These are phyloP conservation scores for Echites panduratus DNA, from an alignment of 257 asterid species.

Conservation along the genomic window DNA sequence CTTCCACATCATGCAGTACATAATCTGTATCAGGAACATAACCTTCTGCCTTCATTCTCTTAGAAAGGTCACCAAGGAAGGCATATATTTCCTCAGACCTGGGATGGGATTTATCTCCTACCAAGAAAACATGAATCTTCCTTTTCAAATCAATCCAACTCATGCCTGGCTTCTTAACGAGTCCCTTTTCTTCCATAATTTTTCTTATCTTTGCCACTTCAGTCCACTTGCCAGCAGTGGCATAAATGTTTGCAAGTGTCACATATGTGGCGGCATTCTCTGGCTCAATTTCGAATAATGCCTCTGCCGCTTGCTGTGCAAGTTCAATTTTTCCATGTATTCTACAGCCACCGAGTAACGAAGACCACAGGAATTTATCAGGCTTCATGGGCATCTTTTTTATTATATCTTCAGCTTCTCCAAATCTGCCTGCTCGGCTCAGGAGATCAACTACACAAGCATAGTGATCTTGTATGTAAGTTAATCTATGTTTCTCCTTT, in stretches of 20 bases:
- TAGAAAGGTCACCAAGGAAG: conserved; percentile 7
- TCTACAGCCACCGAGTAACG: conserved; percentile 14
- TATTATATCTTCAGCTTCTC: conserved; percentile 6
- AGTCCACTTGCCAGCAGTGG: conserved; percentile 9
- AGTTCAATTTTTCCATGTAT: conserved; percentile 10
- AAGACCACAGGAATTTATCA: conserved; percentile 13
- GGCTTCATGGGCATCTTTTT: conserved; percentile 12
- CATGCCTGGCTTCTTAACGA: conserved; percentile 15
- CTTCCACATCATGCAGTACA: conserved; percentile 14
- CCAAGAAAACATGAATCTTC: conserved; percentile 8
- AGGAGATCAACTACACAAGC: conserved; percentile 10
- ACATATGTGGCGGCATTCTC: conserved; percentile 13
- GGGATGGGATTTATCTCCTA: conserved; percentile 11
- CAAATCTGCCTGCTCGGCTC: conserved; percentile 13
- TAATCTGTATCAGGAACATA: conserved; percentile 6
- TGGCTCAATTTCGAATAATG: conserved; percentile 9
- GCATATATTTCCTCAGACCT: not conserved
- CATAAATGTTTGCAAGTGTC: conserved; percentile 14
- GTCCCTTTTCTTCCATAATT: conserved; percentile 3
- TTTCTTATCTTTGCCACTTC: conserved; percentile 11
- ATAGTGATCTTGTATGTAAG: conserved; percentile 7
- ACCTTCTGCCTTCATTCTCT: conserved; percentile 13
- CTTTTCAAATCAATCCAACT: conserved; percentile 11
- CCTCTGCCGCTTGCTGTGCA: conserved; percentile 13
- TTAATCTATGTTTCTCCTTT: conserved; percentile 14